Evolutionary conservation across 352 stramenopile genomes (phyloP), one percentile per base, ranked within the genome.

Genomic region (Globisporangium yorkense): DNA sequence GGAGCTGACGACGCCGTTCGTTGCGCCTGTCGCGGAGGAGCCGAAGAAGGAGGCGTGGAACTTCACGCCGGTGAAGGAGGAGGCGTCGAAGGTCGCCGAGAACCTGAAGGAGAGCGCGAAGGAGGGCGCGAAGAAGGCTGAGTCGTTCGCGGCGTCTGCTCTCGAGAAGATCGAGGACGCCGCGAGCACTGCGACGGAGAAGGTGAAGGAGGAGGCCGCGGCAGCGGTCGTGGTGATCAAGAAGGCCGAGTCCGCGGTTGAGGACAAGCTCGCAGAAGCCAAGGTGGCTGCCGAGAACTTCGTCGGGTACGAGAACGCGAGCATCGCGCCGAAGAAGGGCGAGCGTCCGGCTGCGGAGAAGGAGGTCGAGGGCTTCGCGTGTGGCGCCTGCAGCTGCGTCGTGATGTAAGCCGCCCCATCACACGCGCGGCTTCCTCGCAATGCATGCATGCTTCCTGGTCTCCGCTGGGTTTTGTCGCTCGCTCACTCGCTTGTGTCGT

Each of bases 301-400:
- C 13, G 76, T 86, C 58, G 73, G 77, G 52, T 90, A 90, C 76
- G 73, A 84, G 57, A 87, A 84, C 57, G 74, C 80, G 52, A 90
- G 80, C 44, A 72, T 90, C 29, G 71, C 68, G 40, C 24, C 48
- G 54, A 82, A 85, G 40, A 75, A 72, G 62, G 77, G 72, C 58
- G 52, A 45, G 10, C 54, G 62, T 10, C 49, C 67, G n/a, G 72
- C 51, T 29, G 46, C 54, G 43, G 59, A 84, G 59, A 69, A 77
- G 67, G 76, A 79, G 57, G 67, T 81, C 45, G 77, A 79, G 31
- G 63, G 65, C 4, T 74, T 75, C 16, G 77, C 76, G 35, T 87
- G 81, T 55, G 76, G 75, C 9, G 51, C 74, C 21, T 80, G 70
- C 46, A 70, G 70, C 51, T 90, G 80, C 65, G 63, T 61, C 39